phyloP scores from a whole-genome alignment of 257 asterid species.

The Echites panduratus region DNA sequence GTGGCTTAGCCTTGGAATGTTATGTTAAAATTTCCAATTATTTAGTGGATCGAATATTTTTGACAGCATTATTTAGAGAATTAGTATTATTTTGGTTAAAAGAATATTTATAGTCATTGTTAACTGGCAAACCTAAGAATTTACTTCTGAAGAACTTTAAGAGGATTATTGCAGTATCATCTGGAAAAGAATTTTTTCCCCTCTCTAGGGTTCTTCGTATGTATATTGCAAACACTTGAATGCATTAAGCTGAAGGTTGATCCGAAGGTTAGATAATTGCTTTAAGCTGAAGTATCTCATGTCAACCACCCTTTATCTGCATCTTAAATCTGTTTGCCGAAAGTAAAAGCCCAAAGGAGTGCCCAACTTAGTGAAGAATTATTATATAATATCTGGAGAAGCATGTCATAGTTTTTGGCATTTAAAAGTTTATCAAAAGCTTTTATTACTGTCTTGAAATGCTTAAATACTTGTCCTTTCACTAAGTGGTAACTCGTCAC shows the following conservation, averaged over 20 bases:
- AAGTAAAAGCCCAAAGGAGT: background rate
- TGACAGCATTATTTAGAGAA: background rate
- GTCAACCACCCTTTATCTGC: background rate
- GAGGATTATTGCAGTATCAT: background rate
- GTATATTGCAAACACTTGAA: background rate
- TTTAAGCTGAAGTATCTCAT: background rate
- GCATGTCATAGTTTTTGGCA: background rate
- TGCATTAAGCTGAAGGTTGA: background rate
- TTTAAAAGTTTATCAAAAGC: background rate
- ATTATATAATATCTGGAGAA: background rate
- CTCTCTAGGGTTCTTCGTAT: background rate
- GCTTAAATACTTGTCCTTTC: background rate
- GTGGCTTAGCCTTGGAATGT: background rate
- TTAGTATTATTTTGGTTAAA: too few relatives aligned
- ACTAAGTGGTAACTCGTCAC: too few relatives aligned
- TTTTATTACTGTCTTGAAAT: background rate
- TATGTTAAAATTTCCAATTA: background rate
- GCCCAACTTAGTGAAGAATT: background rate
- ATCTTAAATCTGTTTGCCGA: background rate
- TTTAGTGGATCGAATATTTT: background rate
- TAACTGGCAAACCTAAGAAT: background rate
- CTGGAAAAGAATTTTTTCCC: background rate
- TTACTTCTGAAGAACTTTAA: background rate
- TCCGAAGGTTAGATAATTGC: background rate
- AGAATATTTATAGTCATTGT: background rate